phyloP scores from a whole-genome alignment of 768 basidiomycete genomes.

The Crepidotus variabilis region DNA sequence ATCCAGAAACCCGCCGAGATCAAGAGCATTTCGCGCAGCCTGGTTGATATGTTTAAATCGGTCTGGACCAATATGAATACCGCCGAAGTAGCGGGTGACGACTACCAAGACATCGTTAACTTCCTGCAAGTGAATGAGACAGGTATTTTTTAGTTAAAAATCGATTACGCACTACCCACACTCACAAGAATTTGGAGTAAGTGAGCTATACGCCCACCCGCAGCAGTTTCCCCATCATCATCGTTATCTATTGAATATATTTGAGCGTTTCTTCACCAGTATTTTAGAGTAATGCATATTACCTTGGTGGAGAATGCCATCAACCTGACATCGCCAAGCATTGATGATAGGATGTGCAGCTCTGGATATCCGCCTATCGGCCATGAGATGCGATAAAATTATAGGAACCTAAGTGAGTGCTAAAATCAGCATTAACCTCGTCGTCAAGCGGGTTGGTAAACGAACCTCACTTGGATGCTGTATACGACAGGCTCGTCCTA shows the following conservation, averaged over 20 bases:
- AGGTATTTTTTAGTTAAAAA: background rate
- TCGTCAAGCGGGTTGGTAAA: background rate
- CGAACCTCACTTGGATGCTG: constrained; percentile 66
- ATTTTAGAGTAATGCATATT: constrained; percentile 9
- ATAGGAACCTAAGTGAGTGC: constrained; percentile 63
- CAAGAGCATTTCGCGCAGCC: constrained; percentile 88
- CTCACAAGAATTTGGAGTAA: constrained; percentile 82
- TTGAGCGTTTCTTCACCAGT: background rate
- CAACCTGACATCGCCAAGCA: constrained; percentile 76
- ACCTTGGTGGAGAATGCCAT: constrained; percentile 74
- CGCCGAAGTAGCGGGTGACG: constrained; percentile 93
- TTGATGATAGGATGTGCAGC: constrained; percentile 80
- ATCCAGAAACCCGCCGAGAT: constrained; percentile 83
- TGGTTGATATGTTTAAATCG: constrained; percentile 93
- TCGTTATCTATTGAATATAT: constrained; percentile 66
- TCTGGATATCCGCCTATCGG: constrained; percentile 68
- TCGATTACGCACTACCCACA: constrained; percentile 1
- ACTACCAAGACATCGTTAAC: constrained; percentile 82
- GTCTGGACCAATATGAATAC: constrained; percentile 86
- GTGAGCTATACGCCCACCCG: constrained; percentile 87
- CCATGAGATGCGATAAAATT: constrained; percentile 62
- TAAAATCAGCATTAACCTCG: too few species aligned
- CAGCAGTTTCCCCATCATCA: constrained; percentile 92
- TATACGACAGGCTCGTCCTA: constrained; percentile 82
- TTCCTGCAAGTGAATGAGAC: constrained; percentile 42